A percentile compares a stretch with the other conserved stretches of the same genome.
Conservation (phyloP, 2,329 filamentous ascomycete genomes). For the Domatiomyces globalis region DNA sequence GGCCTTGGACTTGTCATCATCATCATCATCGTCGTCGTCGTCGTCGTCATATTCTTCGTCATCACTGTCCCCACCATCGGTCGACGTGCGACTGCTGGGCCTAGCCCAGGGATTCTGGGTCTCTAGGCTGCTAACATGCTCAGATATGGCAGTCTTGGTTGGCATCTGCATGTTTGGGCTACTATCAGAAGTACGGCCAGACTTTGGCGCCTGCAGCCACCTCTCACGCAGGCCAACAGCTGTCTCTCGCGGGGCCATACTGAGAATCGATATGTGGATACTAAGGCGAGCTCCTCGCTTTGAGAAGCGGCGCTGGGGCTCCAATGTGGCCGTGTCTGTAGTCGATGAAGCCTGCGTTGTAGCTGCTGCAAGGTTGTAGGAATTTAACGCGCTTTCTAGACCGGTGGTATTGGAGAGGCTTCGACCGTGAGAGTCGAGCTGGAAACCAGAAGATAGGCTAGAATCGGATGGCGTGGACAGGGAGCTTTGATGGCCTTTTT, state of each 20-base stretch:
- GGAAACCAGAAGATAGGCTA: slow-evolving; percentile 3
- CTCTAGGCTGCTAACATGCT: background rate
- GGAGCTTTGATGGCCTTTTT: slow-evolving; percentile 6
- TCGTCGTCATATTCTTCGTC: no score
- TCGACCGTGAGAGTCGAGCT: slow-evolving; percentile 13
- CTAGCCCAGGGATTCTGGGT: background rate
- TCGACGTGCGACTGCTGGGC: background rate
- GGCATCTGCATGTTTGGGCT: background rate
- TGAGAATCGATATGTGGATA: slow-evolving; percentile 17
- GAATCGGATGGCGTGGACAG: slow-evolving; percentile 7
- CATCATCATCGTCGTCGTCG: no score
- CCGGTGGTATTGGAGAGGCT: slow-evolving; percentile 14
- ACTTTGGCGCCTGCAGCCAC: slow-evolving; percentile 5
- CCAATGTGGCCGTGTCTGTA: slow-evolving; percentile 1
- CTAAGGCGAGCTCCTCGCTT: slow-evolving; percentile 15
- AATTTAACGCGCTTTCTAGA: slow-evolving; percentile 10
- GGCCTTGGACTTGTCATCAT: no score
- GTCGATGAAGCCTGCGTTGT: background rate
- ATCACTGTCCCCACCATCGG: no score
- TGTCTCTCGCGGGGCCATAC: slow-evolving; percentile 12
- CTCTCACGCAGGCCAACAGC: slow-evolving; percentile 14
- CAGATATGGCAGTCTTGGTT: background rate
- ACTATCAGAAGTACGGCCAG: no score
- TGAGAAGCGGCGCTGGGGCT: slow-evolving; percentile 11
- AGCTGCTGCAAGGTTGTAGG: slow-evolving; percentile 11